Base-by-base conservation (phyloP, 768 basidiomycete species). In the Amanita rubescens region DNA sequence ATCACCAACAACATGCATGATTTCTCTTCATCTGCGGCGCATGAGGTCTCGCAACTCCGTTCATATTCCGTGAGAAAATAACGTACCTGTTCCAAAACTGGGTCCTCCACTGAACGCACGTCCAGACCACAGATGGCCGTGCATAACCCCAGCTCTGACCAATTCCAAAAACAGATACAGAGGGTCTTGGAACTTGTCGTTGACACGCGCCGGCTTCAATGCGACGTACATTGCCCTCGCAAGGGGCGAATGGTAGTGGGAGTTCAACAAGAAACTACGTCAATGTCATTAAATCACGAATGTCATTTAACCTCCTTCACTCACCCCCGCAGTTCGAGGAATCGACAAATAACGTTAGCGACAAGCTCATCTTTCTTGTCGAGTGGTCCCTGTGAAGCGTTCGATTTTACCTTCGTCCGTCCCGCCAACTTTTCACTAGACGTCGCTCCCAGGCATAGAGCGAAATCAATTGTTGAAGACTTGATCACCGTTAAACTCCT, bases 341-440 rank as follows among this genome's bases (percentile, higher is more conserved):
- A 97, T 50, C 95, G 82, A 94, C 94, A 97, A 52, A 99, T 90
- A 24, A 95, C 94, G 65, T 99, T 99, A 7, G 94, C 94, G 3
- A 99, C 96, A 0, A 96, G 77, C 68, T 99, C 96, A 62, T 99
- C 96, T 72, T 98, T 98, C 73, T 96, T 97, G 56, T 98, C 95
- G 24, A 99, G 76, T 14, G 82, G 78, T 5, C 61, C 62, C 34
- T 60, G 62, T 24, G 71, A 62, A 30, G 69, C 59, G 48, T 62
- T 73, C n/a, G 66, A 62, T 71, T 84, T 88, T 37, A 78, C 75
- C 67, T 87, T 88, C 45, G 95, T 98, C 38, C 92, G 84, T 37
- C 71, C 67, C 0, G 96, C 94, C 19, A 88, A 76, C 60, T 84
- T 84, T 52, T 94, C 90, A 39, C 81, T 75, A 41, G 80, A 78